Evolutionary conservation across 176 grass and related monocot genomes (phyloP).

Genomic region (Oryza nivara): DNA sequence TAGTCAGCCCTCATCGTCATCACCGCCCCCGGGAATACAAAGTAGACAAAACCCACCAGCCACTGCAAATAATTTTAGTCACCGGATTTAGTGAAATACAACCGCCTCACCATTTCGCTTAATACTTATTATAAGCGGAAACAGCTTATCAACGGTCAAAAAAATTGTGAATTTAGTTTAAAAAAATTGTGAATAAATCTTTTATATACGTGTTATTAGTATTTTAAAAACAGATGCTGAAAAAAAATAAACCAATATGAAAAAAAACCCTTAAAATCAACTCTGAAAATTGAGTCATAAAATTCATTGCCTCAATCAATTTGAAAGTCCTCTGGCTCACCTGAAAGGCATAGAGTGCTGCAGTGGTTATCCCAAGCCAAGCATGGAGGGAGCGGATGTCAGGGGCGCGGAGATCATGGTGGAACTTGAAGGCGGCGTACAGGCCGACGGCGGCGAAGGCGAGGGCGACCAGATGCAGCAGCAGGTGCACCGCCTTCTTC

Average conservation of each 20-base stretch:
- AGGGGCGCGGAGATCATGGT: neutral
- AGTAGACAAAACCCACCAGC: constrained; percentile 54
- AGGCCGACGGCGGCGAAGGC: constrained; percentile 44
- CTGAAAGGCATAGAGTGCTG: constrained; percentile 53
- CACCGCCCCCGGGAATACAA: constrained; percentile 43
- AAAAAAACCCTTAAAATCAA: too few relatives aligned
- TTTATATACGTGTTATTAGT: too few relatives aligned
- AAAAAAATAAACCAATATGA: too few relatives aligned
- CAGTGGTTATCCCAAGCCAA: constrained; percentile 61
- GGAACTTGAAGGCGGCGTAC: constrained; percentile 51
- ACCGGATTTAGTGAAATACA: too few relatives aligned
- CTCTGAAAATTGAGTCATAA: too few relatives aligned
- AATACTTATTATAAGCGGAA: too few relatives aligned
- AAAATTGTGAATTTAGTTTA: too few relatives aligned
- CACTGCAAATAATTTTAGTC: constrained; percentile 26
- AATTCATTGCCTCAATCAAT: too few relatives aligned
- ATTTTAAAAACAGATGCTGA: too few relatives aligned
- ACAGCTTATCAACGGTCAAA: too few relatives aligned
- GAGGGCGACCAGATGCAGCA: constrained; percentile 46
- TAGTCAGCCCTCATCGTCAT: constrained; percentile 65
- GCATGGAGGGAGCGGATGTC: constrained; percentile 49
- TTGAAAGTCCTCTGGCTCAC: neutral
- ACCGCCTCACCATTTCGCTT: too few relatives aligned
- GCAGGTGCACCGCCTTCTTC: constrained; percentile 49
- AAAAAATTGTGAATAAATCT: too few relatives aligned